Conservation (phyloP, 768 basidiomycete species). For the Pulveroboletus sp. region DNA sequence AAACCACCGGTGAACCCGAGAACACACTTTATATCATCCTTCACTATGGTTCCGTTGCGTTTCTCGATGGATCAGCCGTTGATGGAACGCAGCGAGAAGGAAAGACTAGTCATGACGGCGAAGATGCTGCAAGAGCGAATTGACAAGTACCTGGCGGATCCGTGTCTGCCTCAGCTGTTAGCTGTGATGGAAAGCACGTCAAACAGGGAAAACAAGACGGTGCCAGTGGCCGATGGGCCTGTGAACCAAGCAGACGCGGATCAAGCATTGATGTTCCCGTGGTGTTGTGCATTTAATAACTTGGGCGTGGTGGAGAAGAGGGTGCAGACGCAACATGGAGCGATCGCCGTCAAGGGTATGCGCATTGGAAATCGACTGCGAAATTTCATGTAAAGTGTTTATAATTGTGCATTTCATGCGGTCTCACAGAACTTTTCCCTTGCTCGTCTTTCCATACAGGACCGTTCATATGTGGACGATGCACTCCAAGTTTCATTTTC, state of each 20-base stretch:
- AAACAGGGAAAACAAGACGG: not conserved
- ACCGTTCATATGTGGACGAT: constrained; percentile 18
- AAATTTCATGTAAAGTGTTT: constrained; percentile 5
- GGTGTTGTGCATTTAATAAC: constrained; percentile 13
- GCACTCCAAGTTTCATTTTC: constrained; percentile 12
- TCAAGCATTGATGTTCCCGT: not conserved
- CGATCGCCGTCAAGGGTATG: constrained; percentile 1
- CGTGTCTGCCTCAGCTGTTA: constrained; percentile 13
- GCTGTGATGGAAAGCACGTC: not conserved
- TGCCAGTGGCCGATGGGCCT: not conserved
- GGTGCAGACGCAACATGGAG: constrained; percentile 4
- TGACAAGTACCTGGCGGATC: constrained; percentile 10
- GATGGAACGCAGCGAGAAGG: constrained; percentile 6
- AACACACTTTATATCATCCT: constrained; percentile 19
- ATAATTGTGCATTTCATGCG: not conserved
- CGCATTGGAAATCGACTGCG: constrained; percentile 10
- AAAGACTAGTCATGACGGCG: constrained; percentile 11
- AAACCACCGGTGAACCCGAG: constrained; percentile 16
- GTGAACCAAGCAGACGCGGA: not conserved
- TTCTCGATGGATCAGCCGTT: constrained; percentile 16
- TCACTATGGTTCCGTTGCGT: constrained; percentile 11
- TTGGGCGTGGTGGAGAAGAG: constrained; percentile 12
- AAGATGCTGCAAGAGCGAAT: constrained; percentile 11
- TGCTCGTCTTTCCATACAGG: not conserved
- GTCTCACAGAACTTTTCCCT: not conserved